These are phyloP conservation scores for Ceratobasidium sp. DNA, from an alignment of 1,284 basidiomycete genomes.

Conservation along the genomic window DNA sequence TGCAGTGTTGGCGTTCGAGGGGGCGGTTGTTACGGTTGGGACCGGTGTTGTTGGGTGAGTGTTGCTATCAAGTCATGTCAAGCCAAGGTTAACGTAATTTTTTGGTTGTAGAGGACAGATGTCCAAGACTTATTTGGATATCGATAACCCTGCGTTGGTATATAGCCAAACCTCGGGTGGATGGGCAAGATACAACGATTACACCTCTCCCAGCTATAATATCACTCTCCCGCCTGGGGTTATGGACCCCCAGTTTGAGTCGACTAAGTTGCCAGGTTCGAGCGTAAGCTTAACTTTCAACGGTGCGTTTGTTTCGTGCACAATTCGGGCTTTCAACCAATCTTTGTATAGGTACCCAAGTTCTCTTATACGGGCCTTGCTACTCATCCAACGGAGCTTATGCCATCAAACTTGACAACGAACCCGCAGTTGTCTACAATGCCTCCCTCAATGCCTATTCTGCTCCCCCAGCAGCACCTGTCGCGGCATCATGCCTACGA, in stretches of 20 bases:
- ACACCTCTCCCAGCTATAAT: slow-evolving; percentile 5
- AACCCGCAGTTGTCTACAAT: slow-evolving; percentile 21
- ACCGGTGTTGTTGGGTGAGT: slow-evolving; percentile 29
- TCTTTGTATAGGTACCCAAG: slow-evolving; percentile 12
- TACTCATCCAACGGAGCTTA: slow-evolving; percentile 32
- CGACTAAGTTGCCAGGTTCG: not conserved
- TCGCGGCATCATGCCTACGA: slow-evolving; percentile 22
- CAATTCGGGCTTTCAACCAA: not conserved
- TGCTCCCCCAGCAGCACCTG: not conserved
- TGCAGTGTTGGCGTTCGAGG: slow-evolving; percentile 24
- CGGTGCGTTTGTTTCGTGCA: not conserved
- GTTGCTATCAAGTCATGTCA: not conserved
- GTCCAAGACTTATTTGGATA: slow-evolving; percentile 7
- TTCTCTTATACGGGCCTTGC: slow-evolving; percentile 29
- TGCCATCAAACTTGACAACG: slow-evolving; percentile 3
- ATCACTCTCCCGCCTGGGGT: slow-evolving; percentile 20
- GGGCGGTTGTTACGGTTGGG: slow-evolving; percentile 16
- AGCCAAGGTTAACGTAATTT: not conserved
- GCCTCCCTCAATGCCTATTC: slow-evolving; percentile 29
- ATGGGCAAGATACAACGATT: slow-evolving; percentile 12
- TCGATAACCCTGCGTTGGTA: not conserved
- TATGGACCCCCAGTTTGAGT: slow-evolving; percentile 2
- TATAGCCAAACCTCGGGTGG: slow-evolving; percentile 21
- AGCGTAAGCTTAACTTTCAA: slow-evolving; percentile 28
- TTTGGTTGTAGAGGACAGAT: not conserved